Conservation (phyloP, 164 flowering plant genomes). For the Platanus orientalis region DNA sequence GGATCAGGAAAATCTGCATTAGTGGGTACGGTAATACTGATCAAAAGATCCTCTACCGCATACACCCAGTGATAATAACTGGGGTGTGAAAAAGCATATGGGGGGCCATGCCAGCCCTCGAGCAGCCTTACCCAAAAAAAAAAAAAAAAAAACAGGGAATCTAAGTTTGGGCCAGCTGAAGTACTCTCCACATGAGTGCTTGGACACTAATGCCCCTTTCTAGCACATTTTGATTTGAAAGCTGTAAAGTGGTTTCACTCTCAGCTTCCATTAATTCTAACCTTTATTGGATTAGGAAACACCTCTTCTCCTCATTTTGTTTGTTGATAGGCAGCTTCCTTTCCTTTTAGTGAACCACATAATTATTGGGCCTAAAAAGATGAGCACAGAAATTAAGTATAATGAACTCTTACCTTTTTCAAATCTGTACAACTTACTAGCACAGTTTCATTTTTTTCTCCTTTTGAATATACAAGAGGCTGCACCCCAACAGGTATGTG, state of each 20-base stretch:
- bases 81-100: too few species aligned
- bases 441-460: not conserved
- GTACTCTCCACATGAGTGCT: not conserved
- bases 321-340: not conserved
- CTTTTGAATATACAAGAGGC: not conserved
- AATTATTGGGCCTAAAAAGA: not conserved
- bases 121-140: too few species aligned
- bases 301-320: not conserved
- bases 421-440: not conserved
- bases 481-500: not conserved
- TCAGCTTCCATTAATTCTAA: constrained; percentile 21
- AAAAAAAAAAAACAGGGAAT: too few species aligned
- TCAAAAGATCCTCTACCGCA: too few species aligned
- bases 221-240: constrained; percentile 3
- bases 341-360: not conserved
- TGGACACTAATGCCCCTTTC: not conserved
- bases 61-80: too few species aligned
- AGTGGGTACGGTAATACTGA: too few species aligned
- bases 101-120: too few species aligned
- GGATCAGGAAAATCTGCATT: too few species aligned
- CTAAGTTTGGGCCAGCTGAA: too few species aligned
- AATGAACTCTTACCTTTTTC: not conserved
- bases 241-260: constrained; percentile 18
- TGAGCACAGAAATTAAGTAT: not conserved
- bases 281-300: not conserved